These are phyloP conservation scores for Nemania sp. DNA, from an alignment of 2,329 filamentous ascomycete genomes.

Conservation along the genomic window DNA sequence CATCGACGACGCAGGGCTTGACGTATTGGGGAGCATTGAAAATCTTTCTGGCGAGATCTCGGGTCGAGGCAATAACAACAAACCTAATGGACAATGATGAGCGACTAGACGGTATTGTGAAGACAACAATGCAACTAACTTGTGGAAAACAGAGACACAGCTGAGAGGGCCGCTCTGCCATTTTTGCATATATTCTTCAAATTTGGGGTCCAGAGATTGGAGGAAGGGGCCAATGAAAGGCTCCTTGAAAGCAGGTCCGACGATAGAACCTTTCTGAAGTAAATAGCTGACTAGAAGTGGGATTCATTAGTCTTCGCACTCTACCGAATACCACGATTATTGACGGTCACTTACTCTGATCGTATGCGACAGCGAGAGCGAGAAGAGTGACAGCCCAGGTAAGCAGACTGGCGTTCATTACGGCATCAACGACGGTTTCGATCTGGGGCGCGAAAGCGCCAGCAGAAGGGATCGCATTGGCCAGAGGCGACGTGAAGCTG, in stretches of 20 bases:
- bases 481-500: conserved; percentile 74
- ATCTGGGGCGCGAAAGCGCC: conserved; percentile 67
- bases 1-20: conserved; percentile 96
- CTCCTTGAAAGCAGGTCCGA: conserved; percentile 79
- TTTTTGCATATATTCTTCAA: conserved; percentile 90
- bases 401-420: conserved; percentile 69
- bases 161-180: conserved; percentile 92
- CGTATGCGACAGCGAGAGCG: conserved; percentile 80
- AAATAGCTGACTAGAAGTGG: conserved; percentile 75
- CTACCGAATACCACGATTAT: not conserved
- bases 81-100: conserved; percentile 69
- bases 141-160: conserved; percentile 99
- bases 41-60: conserved; percentile 95
- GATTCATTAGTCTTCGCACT: conserved; percentile 31
- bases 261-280: conserved; percentile 79
- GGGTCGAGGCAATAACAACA: conserved; percentile 94
- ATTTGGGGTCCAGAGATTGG: conserved; percentile 90
- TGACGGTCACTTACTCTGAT: conserved; percentile 77
- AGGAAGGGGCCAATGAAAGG: conserved; percentile 97
- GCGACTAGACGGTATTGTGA: conserved; percentile 5
- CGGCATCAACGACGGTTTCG: conserved; percentile 65
- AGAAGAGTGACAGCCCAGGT: conserved; percentile 78
- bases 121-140: conserved; percentile 68
- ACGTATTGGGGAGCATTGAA: conserved; percentile 94
- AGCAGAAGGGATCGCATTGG: conserved; percentile 66